Base-by-base conservation (phyloP, 345 rosid genomes). In the Gossypioides kirkii region DNA sequence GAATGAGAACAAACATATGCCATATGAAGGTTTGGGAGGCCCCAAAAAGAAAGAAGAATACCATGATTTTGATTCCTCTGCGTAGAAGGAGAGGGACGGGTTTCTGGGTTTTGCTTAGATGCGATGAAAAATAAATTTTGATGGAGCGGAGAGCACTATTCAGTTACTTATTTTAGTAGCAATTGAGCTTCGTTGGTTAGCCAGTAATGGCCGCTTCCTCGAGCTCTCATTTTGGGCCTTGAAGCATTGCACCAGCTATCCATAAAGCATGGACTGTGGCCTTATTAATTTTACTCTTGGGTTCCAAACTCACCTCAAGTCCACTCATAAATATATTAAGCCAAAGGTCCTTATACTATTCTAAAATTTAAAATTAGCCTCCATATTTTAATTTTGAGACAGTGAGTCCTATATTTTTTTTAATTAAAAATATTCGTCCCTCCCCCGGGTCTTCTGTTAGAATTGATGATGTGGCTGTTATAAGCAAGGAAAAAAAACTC, bases 31-130 rank as follows among this genome's bases (percentile, higher is more conserved):
- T 61, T 61, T 9, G 22, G 10, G 50, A 8, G 10, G 32, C 2
- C 45, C 20, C 26, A 41, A 41, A 63, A 62, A 25, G 45, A 23
- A 2, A 3, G 8, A 47, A 16, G 58, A 68, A 49, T 68, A 68
- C 71, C 58, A 68, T 68, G 59, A 46, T 66, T 45, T 43, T 22
- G 53, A 49, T 47, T 68, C 59, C 43, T 26, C 23, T 8, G 52
- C 32, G 36, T 2, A 25, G 5, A 23, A 41, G 2, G 38, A 23
- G 13, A 46, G 32, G 32, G 50, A 25, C 14, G 2, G 41, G 14
- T 25, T 16, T 25, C 71, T 47, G 41, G 42, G 56, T 25, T 47
- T 23, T 3, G 61, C 36, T 56, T 10, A 22, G 71, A 10, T 14
- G 13, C 22, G 56, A 67, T 16, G 56, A 16, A 67, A 47, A 4